Evolutionary conservation across 1,139 yeast species (phyloP), one percentile per base, ranked within the genome.

Genomic region (Hemisphaericaspora xylanilytica): DNA sequence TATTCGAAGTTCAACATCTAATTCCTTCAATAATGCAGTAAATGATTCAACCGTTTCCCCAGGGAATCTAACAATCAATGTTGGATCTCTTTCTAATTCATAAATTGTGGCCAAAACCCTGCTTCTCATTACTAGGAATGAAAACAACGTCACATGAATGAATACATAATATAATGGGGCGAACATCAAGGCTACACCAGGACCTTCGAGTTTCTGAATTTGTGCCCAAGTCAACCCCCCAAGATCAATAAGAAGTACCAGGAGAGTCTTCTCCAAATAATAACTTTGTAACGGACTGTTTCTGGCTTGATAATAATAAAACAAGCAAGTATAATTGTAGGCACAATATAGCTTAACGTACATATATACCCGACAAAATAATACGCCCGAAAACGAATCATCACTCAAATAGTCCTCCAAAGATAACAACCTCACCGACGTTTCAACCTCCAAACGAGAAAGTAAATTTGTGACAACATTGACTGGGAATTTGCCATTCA

Each of bases 271-370:
- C 30, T 59, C 56, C 29, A 53, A 50, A 43, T 61, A 65, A 32
- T 53, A 54, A 33, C 53, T 59, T 39, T 55, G 59, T 9, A 53
- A 41, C 3, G 32, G 22, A 15, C 49, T 41, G 1, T 48, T 47
- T 29, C 48, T 42, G 32, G 47, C 49, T 39, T 63, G 65, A 40
- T 52, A 61, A 35, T 61, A 53, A 28, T 63, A 45, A 40, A 53
- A 56, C 13, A 61, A 46, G 34, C 53, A 53, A 37, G 51, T 56
- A 35, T 59, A 56, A 15, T 62, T 43, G 32, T 56, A 54, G 1
- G 49, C 41, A 12, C 58, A 40, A 18, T 52, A 45, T 11, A 51
- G 29, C 35, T 58, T 56, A 3, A 50, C 38, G 25, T 18, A 35
- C 35, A 37, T 39, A 31, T 17, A 32, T 5, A 37, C 33, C 26